Base-by-base conservation (phyloP, 225 moss, liverwort and hornwort genomes). In the Thuidium tamariscinum region DNA sequence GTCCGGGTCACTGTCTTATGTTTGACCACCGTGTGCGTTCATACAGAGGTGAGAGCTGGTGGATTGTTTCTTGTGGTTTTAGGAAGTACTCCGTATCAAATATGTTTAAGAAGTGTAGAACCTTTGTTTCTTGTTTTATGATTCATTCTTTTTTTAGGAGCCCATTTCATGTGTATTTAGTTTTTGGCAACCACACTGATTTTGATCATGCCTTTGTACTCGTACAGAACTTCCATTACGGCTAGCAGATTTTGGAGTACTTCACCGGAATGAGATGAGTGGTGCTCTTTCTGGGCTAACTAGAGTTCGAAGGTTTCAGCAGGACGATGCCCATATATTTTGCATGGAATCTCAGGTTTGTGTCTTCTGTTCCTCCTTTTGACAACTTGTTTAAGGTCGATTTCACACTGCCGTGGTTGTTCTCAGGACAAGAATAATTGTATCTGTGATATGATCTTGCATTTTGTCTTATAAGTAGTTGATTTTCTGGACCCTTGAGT, bases 271-370 rank as follows among this genome's bases (percentile, higher is more conserved):
- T 91, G 98, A 99, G 79, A 85, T 97, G 83, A 99, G 98, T 90
- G 98, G 98, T 88, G 98, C 98, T n/a, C 90, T 99, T 74, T 95
- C 98, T 78, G 98, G 98, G 25, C 93, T 99, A 64, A 99, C 98
- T 11, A 94, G 98, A 79, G 98, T 99, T 13, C 91, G 98, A 82
- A 92, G 98, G 76, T 99, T 99, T 86, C 98, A 99, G 88, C 98
- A 96, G 92, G 98, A 99, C 52, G 98, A 99, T 90, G 98, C 97
- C 75, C 98, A 99, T 84, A 99, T 99, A 39, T 99, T 99, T 82
- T 97, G 98, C 87, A 89, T 93, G 98, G 98, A 99, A 75, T 95
- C 95, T 42, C 96, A 96, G 94, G 96, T 96, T 84, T 73, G 71
- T 78, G 18, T 82, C 52, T 70, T 83, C 14, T 66, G 9, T 76